Evolutionary conservation across 768 basidiomycete species (phyloP), one percentile per base, ranked within the genome.

Genomic region (Mycena pura): DNA sequence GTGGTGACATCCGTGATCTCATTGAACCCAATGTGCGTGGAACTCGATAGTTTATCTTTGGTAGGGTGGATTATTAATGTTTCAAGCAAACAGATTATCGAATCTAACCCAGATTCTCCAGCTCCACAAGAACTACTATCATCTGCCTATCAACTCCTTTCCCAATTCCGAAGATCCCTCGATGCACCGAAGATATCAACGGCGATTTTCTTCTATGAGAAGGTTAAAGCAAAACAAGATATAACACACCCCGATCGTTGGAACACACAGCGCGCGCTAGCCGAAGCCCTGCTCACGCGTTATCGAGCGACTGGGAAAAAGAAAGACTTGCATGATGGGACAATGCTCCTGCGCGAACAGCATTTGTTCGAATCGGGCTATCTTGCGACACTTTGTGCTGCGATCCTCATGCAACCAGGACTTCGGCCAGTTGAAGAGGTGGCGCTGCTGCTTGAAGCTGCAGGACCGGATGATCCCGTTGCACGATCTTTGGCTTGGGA

Each of bases 291-390:
- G 34, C 49, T 51, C 14, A 27, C 34, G 49, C 49, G 49, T 38
- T 51, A 51, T 51, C 24, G 49, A 51, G 36, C 34, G 4, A 51
- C 49, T 51, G 34, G 49, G 49, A 51, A 51, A 39, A n/a, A 51
- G 34, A 51, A 39, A 36, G 49, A 51, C 34, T 36, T 51, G 34
- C 21, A 51, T 13, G 19, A 34, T 51, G 49, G 49, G 22, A 51
- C 49, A 25, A 51, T 39, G 49, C 49, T 51, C 34, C 49, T 51
- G 32, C 49, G 34, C 14, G 49, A 51, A 51, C 49, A 51, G 34
- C 49, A 51, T 51, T 36, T 51, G 32, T 51, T 38, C 34, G 49
- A 38, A 39, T 38, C 49, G 38, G 49, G 36, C 7, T 27, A 38
- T 51, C 49, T 51, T 34, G 49, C 49, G 3, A 51, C 34, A 24